Evolutionary conservation across 768 basidiomycete species (phyloP).

Genomic region (Xerocomellus intermedius): DNA sequence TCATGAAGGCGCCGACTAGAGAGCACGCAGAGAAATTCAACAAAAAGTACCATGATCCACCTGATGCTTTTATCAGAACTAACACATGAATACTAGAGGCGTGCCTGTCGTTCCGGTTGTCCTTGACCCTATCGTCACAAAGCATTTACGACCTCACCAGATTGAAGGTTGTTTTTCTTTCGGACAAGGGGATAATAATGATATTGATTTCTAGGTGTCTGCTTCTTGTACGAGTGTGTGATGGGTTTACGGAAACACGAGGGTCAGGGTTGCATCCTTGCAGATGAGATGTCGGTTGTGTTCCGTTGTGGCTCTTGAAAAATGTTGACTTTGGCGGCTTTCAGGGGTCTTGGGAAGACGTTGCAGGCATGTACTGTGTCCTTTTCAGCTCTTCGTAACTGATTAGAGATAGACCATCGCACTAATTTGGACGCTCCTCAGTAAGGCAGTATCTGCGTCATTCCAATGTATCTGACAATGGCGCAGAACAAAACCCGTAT

Average conservation of each 20-base stretch:
- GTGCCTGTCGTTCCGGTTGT: slow-evolving; percentile 77
- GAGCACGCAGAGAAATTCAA: slow-evolving; percentile 67
- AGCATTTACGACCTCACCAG: slow-evolving; percentile 84
- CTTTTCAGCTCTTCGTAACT: slow-evolving; percentile 1
- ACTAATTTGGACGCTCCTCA: slow-evolving; percentile 90
- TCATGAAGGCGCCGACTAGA: slow-evolving; percentile 78
- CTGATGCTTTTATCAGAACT: neutral
- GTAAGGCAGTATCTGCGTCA: slow-evolving; percentile 44
- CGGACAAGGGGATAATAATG: neutral
- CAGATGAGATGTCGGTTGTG: slow-evolving; percentile 82
- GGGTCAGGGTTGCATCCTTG: slow-evolving; percentile 91
- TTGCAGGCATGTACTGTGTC: slow-evolving; percentile 51
- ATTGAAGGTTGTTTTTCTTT: slow-evolving; percentile 59
- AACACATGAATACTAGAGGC: slow-evolving; percentile 41
- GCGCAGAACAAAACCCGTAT: slow-evolving; percentile 81
- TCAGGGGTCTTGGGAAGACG: slow-evolving; percentile 97
- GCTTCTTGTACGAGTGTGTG: slow-evolving; percentile 93
- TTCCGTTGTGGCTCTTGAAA: neutral
- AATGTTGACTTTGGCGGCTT: slow-evolving; percentile 11
- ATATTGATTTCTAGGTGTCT: slow-evolving; percentile 49
- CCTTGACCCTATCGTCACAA: slow-evolving; percentile 80
- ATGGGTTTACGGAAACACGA: slow-evolving; percentile 93
- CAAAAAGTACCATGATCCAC: slow-evolving; percentile 50
- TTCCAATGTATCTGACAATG: neutral
- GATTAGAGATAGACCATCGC: slow-evolving; percentile 61